These are phyloP conservation scores for Aphelidium insulamus DNA, from an alignment of 371 early-diverging fungal species.

Conservation along the genomic window DNA sequence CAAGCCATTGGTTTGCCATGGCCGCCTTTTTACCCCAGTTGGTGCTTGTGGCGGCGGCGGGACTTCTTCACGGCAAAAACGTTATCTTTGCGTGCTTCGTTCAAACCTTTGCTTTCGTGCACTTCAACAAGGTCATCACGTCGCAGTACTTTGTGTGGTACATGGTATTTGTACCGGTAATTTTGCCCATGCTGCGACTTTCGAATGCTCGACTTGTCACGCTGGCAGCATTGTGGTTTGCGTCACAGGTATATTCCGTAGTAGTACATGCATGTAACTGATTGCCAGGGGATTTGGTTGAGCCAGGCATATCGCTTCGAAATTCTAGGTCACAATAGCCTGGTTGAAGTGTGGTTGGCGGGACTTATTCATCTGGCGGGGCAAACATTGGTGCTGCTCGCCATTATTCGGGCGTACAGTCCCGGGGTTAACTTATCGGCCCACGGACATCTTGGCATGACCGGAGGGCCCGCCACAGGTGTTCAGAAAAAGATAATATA, in stretches of 20 bases:
- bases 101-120: slow-evolving; percentile 88
- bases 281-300: slow-evolving; percentile 53
- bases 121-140: slow-evolving; percentile 89
- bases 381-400: slow-evolving; percentile 42
- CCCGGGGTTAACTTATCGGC: not conserved
- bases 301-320: slow-evolving; percentile 62
- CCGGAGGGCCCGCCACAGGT: no score
- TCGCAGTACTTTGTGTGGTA: slow-evolving; percentile 99
- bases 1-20: slow-evolving; percentile 9
- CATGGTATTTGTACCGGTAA: slow-evolving; percentile 64
- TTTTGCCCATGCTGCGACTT: slow-evolving; percentile 50
- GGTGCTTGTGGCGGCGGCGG: slow-evolving; percentile 16
- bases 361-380: slow-evolving; percentile 36
- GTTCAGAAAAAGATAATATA: no score
- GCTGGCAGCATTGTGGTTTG: slow-evolving; percentile 10
- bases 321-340: slow-evolving; percentile 60
- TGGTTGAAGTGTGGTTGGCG: slow-evolving; percentile 42
- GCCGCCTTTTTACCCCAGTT: slow-evolving; percentile 42
- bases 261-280: not conserved
- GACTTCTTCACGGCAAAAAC: slow-evolving; percentile 49
- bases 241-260: not conserved
- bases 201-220: slow-evolving; percentile 47
- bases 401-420: slow-evolving; percentile 26
- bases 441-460: no score
- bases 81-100: slow-evolving; percentile 64